phyloP scores from a whole-genome alignment of 305 asterid species.

The Galium porrigens region DNA sequence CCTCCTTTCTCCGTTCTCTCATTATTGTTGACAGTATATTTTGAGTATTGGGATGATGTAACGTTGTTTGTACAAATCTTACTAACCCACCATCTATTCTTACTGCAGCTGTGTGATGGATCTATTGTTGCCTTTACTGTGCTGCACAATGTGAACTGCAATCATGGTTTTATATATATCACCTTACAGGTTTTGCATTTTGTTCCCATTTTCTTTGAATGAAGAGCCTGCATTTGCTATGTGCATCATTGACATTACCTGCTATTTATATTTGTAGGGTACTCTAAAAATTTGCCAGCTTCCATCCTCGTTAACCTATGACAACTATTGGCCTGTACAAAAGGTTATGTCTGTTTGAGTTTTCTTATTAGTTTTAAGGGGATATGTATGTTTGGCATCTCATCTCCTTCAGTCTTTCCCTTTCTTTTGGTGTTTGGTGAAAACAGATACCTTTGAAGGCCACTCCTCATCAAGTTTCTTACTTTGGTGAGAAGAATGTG shows the following conservation, averaged over 20 bases:
- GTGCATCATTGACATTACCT: conserved; percentile 9
- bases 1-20: background rate
- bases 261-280: conserved; percentile 39
- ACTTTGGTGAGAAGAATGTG: conserved; percentile 80
- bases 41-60: background rate
- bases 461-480: conserved; percentile 93
- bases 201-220: conserved; percentile 11
- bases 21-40: background rate
- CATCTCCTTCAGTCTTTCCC: background rate
- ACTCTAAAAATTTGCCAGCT: conserved; percentile 87
- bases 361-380: background rate
- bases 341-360: conserved; percentile 36
- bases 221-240: background rate
- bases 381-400: background rate
- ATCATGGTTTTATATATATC: conserved; percentile 76
- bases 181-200: conserved; percentile 56
- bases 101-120: conserved; percentile 80
- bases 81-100: conserved; percentile 7
- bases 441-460: conserved; percentile 69
- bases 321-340: conserved; percentile 88
- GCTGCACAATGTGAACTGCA: conserved; percentile 88
- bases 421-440: conserved; percentile 15
- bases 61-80: conserved; percentile 2
- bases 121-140: conserved; percentile 85
- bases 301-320: conserved; percentile 51